Evolutionary conservation across 2,329 filamentous ascomycete genomes (phyloP).

Genomic region (Dothideomycetes sp.): DNA sequence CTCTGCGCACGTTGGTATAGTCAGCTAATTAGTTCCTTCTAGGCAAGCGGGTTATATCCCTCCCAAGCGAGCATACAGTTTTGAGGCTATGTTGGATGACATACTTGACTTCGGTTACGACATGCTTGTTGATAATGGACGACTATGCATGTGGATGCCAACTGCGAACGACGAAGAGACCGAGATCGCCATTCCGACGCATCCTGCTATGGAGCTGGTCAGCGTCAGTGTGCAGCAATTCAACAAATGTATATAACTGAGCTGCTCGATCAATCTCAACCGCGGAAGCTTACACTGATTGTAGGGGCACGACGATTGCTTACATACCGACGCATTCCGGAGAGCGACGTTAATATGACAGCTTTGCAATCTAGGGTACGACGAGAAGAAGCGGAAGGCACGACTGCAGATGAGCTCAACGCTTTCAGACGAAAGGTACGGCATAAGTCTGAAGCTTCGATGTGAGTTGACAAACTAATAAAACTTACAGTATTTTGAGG

Average conservation of each 20-base stretch:
- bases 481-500: slow-evolving; percentile 22
- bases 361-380: slow-evolving; percentile 15
- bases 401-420: slow-evolving; percentile 56
- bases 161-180: slow-evolving; percentile 12
- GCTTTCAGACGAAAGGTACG: slow-evolving; percentile 47
- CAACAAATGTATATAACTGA: slow-evolving; percentile 60
- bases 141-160: slow-evolving; percentile 61
- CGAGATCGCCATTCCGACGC: slow-evolving; percentile 47
- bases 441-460: neutral
- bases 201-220: slow-evolving; percentile 63
- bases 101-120: slow-evolving; percentile 71
- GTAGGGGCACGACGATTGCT: slow-evolving; percentile 79
- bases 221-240: slow-evolving; percentile 77
- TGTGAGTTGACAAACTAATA: slow-evolving; percentile 6
- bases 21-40: neutral
- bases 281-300: slow-evolving; percentile 2
- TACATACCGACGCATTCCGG: slow-evolving; percentile 65
- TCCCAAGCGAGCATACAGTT: slow-evolving; percentile 86
- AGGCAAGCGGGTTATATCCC: slow-evolving; percentile 62
- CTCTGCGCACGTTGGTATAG: neutral
- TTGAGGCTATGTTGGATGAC: slow-evolving; percentile 79
- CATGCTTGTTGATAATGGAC: slow-evolving; percentile 66
- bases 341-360: slow-evolving; percentile 37
- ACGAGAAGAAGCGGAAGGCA: slow-evolving; percentile 28
- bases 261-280: neutral